phyloP scores from a whole-genome alignment of 192 early-diverging fungal genomes.

The Pilaira anomala region DNA sequence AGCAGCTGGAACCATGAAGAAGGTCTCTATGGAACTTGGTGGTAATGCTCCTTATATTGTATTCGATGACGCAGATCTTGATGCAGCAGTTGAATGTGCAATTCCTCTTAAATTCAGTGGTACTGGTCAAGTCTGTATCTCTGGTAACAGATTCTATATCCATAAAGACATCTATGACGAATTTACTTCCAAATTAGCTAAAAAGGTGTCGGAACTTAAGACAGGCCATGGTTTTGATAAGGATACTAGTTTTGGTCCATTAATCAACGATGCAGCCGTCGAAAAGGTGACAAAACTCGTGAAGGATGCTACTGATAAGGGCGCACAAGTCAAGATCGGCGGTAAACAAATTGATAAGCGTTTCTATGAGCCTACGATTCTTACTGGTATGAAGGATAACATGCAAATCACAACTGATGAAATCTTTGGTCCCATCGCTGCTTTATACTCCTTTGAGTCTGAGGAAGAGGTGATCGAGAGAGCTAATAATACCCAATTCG shows the following conservation, averaged over 20 bases:
- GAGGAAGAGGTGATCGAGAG: constrained; percentile 74
- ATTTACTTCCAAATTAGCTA: constrained; percentile 56
- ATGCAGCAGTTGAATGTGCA: constrained; percentile 61
- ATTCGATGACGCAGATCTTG: constrained; percentile 74
- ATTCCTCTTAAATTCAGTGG: constrained; percentile 53
- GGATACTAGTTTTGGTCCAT: constrained; percentile 70
- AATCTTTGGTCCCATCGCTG: constrained; percentile 88
- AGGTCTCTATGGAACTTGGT: constrained; percentile 77
- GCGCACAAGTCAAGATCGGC: constrained; percentile 68
- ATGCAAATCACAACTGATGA: constrained; percentile 77
- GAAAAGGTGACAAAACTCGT: constrained; percentile 69
- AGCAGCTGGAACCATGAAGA: constrained; percentile 64
- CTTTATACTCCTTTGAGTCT: constrained; percentile 66
- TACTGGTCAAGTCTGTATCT: constrained; percentile 81
- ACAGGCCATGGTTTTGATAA: constrained; percentile 73
- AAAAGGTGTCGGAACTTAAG: constrained; percentile 54
- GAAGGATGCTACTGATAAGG: constrained; percentile 66
- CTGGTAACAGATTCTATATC: constrained; percentile 77
- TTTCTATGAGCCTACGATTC: constrained; percentile 82
- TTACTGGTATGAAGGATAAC: constrained; percentile 62
- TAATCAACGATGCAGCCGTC: constrained; percentile 70
- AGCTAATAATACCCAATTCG: constrained; percentile 72
- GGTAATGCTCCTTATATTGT: constrained; percentile 83
- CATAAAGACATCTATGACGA: constrained; percentile 61
- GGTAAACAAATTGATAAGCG: constrained; percentile 59